phyloP scores from a whole-genome alignment of 2,329 filamentous ascomycete genomes.

The Fusarium sp. region DNA sequence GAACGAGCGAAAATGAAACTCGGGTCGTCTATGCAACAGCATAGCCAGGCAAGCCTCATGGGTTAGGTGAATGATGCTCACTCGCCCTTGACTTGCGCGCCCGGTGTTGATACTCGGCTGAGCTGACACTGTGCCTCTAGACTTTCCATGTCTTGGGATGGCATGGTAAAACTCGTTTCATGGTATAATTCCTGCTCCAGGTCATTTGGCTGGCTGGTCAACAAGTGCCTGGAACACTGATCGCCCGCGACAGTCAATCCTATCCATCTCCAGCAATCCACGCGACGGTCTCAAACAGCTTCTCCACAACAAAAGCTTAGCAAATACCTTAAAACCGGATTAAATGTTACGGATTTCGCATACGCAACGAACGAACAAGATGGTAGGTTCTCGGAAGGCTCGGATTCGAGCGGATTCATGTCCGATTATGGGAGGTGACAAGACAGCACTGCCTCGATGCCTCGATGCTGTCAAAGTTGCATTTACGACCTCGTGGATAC shows the following conservation, averaged over 20 bases:
- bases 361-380: neutral
- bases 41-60: neutral
- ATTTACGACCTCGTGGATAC: neutral
- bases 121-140: neutral
- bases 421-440: neutral
- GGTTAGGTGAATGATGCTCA: neutral
- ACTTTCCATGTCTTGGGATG: neutral
- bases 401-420: neutral
- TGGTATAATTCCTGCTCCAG: neutral
- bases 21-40: neutral
- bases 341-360: neutral
- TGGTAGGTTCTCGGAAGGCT: neutral
- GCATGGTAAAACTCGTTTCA: neutral
- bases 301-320: slow-evolving; percentile 40
- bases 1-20: neutral
- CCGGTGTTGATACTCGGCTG: neutral
- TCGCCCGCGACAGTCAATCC: neutral
- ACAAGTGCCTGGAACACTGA: neutral
- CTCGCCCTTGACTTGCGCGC: neutral
- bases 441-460: neutral
- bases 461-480: neutral
- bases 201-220: slow-evolving; percentile 15
- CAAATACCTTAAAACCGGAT: slow-evolving; percentile 6
- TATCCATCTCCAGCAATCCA: neutral
- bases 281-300: slow-evolving; percentile 27